Evolutionary conservation across 768 basidiomycete species (phyloP), one percentile per base, ranked within the genome.

Genomic region (Suillus alpinus): DNA sequence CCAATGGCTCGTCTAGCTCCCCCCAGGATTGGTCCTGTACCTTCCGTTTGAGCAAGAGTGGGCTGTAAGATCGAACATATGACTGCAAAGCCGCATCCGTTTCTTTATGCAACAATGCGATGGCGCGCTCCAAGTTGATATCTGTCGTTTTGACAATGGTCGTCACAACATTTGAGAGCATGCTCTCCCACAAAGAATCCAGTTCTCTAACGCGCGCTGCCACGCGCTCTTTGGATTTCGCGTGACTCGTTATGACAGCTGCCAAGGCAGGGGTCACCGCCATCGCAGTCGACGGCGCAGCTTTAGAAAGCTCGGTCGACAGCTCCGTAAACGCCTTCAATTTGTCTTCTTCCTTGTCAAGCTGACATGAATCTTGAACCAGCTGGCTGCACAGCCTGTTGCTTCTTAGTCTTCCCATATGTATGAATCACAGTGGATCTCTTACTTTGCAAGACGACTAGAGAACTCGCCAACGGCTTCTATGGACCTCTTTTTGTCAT

Each of bases 281-380:
- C 60, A 71, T 72, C 18, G 78, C 76, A n/a, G 78, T 77, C 4
- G 76, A 70, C 5, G 73, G 66, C 37, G 81, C 79, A 41, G 80
- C 75, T 62, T 75, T 77, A 14, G 81, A 78, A 34, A 85, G 73
- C 16, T 80, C 75, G 41, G 78, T 70, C 8, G 82, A 82, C 52
- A 86, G 72, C 37, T 80, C 78, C 3, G 76, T 81, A 61, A 81
- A 85, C 2, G 80, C 80, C 61, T 79, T 75, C 41, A 81, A 63
- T 66, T 81, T 84, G 56, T 76, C 73, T 61, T 78, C 80, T 64
- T 83, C 83, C 59, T 70, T 75, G 46, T 77, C 76, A 41, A 80
- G 73, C 50, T 71, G 70, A 58, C 76, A 77, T 18, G 73, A 72
- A 57, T 82, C 75, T 68, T 78, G 76, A 56, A 81, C 75, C 51